Conservation (phyloP, 106 monocot genomes). For the Platanthera guangdongensis region DNA sequence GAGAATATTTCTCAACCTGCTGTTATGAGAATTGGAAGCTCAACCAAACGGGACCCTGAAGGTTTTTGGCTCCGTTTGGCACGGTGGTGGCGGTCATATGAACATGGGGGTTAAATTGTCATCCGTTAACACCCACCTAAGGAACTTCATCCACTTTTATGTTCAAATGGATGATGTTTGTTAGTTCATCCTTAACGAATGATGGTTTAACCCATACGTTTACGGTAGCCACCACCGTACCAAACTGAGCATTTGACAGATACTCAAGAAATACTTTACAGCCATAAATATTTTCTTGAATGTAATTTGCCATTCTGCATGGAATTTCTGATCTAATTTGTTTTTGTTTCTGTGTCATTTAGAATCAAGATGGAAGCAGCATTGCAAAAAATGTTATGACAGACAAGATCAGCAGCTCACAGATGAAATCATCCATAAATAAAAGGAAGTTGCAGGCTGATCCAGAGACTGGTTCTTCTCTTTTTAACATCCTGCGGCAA, state of each 20-base stretch:
- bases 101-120: too few species aligned
- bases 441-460: constrained; percentile 12
- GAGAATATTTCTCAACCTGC: too few species aligned
- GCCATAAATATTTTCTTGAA: background rate
- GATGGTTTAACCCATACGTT: too few species aligned
- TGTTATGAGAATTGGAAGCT: too few species aligned
- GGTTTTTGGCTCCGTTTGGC: too few species aligned
- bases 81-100: too few species aligned
- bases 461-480: constrained; percentile 31
- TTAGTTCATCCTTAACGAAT: too few species aligned
- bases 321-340: background rate
- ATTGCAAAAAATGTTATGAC: constrained; percentile 15
- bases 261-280: background rate
- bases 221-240: too few species aligned
- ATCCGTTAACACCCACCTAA: too few species aligned
- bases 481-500: constrained; percentile 56
- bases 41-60: too few species aligned
- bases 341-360: background rate
- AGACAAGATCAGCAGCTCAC: constrained; percentile 30
- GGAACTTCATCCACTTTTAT: too few species aligned
- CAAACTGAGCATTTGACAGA: background rate
- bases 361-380: constrained; percentile 35
- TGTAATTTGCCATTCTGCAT: background rate
- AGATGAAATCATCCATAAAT: constrained; percentile 19
- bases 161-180: too few species aligned